Evolutionary conservation across 108 stramenopile species (phyloP).

Genomic region (Skeletonema potamos): DNA sequence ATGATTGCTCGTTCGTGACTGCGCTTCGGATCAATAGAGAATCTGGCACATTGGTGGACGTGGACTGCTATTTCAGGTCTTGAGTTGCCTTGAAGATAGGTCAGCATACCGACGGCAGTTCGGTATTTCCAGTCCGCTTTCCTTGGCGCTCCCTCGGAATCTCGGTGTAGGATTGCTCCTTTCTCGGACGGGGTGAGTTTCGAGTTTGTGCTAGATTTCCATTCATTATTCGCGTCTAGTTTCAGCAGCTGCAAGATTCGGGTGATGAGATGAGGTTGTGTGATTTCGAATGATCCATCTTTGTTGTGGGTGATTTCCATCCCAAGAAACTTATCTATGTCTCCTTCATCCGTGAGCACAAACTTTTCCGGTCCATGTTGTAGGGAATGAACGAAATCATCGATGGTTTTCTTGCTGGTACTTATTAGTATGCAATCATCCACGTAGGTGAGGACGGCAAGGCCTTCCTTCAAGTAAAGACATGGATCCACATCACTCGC

Average conservation of each 20-base stretch:
- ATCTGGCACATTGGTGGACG: conserved; percentile 46
- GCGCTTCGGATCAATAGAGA: conserved; percentile 30
- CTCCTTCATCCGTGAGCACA: conserved; percentile 16
- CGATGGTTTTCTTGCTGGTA: background rate
- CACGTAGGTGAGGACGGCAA: conserved; percentile 8
- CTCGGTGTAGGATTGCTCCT: background rate
- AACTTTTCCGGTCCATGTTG: conserved; percentile 15
- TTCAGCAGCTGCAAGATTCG: conserved; percentile 2
- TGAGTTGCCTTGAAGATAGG: conserved; percentile 22
- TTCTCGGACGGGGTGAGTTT: background rate
- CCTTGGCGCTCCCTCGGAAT: too few relatives aligned
- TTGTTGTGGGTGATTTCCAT: conserved; percentile 13
- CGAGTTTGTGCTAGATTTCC: background rate
- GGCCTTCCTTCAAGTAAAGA: conserved; percentile 5
- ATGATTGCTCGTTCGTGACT: conserved; percentile 44
- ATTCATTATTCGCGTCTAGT: background rate
- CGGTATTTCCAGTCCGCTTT: conserved; percentile 42
- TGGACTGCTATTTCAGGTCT: conserved; percentile 41
- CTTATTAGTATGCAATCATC: conserved; percentile 26
- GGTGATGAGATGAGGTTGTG: conserved; percentile 23
- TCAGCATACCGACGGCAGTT: conserved; percentile 39
- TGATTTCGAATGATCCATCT: conserved; percentile 5
- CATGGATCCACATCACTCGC: conserved; percentile 5
- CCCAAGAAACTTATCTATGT: conserved; percentile 26
- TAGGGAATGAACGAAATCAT: background rate